Conservation (phyloP, 2,329 filamentous ascomycete genomes). For the Fusarium tjaetaba region DNA sequence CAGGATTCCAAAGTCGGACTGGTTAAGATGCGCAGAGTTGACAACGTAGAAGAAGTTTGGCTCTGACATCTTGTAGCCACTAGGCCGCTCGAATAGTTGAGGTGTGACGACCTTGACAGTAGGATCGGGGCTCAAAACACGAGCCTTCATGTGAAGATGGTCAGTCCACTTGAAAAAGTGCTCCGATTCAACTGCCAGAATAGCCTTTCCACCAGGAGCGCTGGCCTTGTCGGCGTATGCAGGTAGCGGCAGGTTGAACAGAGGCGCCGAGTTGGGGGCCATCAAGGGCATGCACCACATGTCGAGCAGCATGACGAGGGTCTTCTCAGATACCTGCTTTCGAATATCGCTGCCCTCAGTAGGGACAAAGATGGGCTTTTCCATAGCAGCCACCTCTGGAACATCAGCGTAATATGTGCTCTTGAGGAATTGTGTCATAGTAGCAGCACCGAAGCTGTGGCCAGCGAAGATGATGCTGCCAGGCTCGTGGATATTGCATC, state of each 20-base stretch:
- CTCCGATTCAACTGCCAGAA: slow-evolving; percentile 79
- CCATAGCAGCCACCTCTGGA: slow-evolving; percentile 57
- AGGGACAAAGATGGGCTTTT: slow-evolving; percentile 70
- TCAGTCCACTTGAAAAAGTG: slow-evolving; percentile 82
- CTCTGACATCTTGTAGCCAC: slow-evolving; percentile 55
- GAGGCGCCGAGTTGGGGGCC: slow-evolving; percentile 67
- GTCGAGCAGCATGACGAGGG: slow-evolving; percentile 76
- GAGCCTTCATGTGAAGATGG: slow-evolving; percentile 76
- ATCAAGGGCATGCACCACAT: slow-evolving; percentile 82
- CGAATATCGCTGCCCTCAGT: slow-evolving; percentile 63
- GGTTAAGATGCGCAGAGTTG: slow-evolving; percentile 80
- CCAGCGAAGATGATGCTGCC: slow-evolving; percentile 80
- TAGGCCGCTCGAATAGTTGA: slow-evolving; percentile 53
- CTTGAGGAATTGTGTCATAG: slow-evolving; percentile 80
- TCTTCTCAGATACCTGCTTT: slow-evolving; percentile 73
- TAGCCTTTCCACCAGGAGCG: slow-evolving; percentile 63
- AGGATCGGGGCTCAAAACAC: slow-evolving; percentile 69
- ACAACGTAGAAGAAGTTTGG: slow-evolving; percentile 80
- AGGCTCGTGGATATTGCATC: slow-evolving; percentile 74
- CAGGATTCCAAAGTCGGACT: slow-evolving; percentile 84
- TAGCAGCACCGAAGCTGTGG: slow-evolving; percentile 84
- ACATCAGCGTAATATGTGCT: slow-evolving; percentile 73
- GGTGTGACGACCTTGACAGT: slow-evolving; percentile 54
- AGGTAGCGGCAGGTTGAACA: slow-evolving; percentile 79
- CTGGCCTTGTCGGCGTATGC: slow-evolving; percentile 65